Evolutionary conservation across 306 rosid genomes (phyloP).

Genomic region (Castanospermum australe): DNA sequence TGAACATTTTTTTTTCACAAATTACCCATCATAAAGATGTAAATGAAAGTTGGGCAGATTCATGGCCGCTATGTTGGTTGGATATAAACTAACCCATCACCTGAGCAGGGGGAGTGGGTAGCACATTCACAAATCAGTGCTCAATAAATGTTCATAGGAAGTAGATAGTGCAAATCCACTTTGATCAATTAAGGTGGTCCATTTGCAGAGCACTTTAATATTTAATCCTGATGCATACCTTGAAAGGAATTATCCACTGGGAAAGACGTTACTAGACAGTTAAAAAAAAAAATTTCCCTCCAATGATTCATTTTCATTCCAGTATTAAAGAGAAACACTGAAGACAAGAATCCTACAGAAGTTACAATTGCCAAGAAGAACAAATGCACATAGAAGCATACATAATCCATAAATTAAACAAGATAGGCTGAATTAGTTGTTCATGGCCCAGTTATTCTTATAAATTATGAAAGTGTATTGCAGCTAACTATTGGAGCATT

Average conservation of each 20-base stretch:
- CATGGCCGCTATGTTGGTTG: background rate
- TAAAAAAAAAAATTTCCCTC: background rate
- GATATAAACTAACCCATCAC: background rate
- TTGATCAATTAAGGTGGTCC: background rate
- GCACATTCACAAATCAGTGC: background rate
- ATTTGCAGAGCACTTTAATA: background rate
- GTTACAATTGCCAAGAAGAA: background rate
- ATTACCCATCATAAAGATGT: background rate
- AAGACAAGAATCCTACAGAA: background rate
- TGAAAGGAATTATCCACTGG: background rate
- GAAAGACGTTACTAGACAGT: background rate
- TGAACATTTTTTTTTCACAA: background rate
- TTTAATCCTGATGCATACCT: background rate
- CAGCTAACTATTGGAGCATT: background rate
- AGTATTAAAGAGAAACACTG: background rate
- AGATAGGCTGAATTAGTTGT: background rate
- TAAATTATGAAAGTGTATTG: background rate
- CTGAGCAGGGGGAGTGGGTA: background rate
- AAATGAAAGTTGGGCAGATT: background rate
- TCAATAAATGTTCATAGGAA: background rate
- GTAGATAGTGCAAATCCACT: background rate
- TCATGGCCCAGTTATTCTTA: background rate
- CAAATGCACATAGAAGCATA: slow-evolving; percentile 4
- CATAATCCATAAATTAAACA: background rate
- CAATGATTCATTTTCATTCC: background rate